Percentiles rank a stretch among this genome's conserved stretches.
Evolutionary conservation across 352 stramenopile genomes (phyloP).

Genomic region (Phytophthora megakarya): DNA sequence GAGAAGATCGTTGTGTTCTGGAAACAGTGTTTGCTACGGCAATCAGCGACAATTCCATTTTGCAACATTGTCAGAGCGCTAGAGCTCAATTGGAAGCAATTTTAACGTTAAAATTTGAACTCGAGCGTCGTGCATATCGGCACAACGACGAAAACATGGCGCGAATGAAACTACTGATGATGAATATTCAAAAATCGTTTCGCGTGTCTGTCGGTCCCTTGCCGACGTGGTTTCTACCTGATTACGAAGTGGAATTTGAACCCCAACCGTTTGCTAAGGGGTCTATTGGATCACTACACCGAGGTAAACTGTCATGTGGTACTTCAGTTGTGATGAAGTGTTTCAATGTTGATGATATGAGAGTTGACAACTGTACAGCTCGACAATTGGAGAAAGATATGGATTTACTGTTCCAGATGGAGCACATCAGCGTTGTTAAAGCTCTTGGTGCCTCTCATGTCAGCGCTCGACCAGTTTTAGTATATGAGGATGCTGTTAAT

Average conservation of each 20-base stretch:
- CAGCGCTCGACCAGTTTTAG: conserved; percentile 26
- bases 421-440: conserved; percentile 38
- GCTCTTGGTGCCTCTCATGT: conserved; percentile 43
- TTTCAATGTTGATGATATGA: conserved; percentile 16
- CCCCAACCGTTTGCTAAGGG: conserved; percentile 1
- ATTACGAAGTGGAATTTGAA: neutral
- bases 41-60: neutral
- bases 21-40: neutral
- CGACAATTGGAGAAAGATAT: conserved; percentile 25
- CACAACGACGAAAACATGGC: neutral
- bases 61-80: neutral
- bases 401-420: conserved; percentile 26
- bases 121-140: neutral
- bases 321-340: conserved; percentile 39
- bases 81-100: neutral
- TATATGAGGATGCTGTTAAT: conserved; percentile 31
- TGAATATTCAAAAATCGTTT: neutral
- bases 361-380: neutral
- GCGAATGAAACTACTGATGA: neutral
- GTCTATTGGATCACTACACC: conserved; percentile 26
- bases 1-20: neutral
- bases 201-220: neutral
- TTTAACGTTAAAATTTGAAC: neutral
- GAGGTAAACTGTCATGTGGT: conserved; percentile 5
- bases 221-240: conserved; percentile 1